phyloP scores from a whole-genome alignment of 1,284 basidiomycete genomes.

The Trametes sp. region DNA sequence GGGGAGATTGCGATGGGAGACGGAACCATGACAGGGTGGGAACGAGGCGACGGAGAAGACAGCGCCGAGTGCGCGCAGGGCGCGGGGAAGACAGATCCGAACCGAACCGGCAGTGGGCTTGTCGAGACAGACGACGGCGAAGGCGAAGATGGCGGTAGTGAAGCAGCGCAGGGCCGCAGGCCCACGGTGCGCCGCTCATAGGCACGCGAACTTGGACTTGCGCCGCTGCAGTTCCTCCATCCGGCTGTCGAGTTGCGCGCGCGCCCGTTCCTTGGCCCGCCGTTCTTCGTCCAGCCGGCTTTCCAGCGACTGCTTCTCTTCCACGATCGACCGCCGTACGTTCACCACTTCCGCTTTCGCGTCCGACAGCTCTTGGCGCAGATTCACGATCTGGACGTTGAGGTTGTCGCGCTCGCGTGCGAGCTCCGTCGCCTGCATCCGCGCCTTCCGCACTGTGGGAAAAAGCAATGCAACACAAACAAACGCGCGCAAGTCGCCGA shows the following conservation, averaged over 20 bases:
- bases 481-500: conserved; percentile 14
- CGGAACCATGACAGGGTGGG: conserved; percentile 8
- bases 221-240: conserved; percentile 84
- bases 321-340: conserved; percentile 80
- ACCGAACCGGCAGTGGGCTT: neutral
- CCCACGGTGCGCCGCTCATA: conserved; percentile 41
- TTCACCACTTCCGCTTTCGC: conserved; percentile 80
- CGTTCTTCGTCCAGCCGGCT: conserved; percentile 83
- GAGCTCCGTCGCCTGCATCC: conserved; percentile 88
- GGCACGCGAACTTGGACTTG: conserved; percentile 87
- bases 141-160: neutral
- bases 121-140: conserved; percentile 7
- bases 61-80: neutral
- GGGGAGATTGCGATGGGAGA: conserved; percentile 5
- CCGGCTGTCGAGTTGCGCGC: conserved; percentile 82
- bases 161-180: conserved; percentile 2
- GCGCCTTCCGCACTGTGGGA: conserved; percentile 81
- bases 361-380: conserved; percentile 76
- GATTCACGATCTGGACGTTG: conserved; percentile 64
- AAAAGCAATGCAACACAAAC: neutral
- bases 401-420: conserved; percentile 84
- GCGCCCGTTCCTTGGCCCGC: conserved; percentile 81
- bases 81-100: conserved; percentile 8
- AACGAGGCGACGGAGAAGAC: conserved; percentile 1
- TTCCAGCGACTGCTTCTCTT: conserved; percentile 87